Evolutionary conservation across 345 rosid species (phyloP), one percentile per base, ranked within the genome.

Genomic region (Acer saccharum): DNA sequence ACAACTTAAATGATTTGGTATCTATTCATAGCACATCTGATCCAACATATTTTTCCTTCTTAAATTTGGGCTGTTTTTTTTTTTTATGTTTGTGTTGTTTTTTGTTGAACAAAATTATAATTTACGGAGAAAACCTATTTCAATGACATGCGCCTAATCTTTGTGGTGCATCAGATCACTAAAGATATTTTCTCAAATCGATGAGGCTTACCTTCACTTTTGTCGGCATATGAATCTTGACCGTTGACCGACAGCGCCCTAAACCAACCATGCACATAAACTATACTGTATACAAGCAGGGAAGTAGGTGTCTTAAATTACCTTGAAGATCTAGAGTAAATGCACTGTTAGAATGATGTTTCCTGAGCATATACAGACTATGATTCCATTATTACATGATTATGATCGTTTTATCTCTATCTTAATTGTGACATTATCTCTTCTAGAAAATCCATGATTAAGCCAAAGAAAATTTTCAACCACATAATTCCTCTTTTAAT

Each of bases 391-490:
- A 60, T 20, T 60, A 60, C 27, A 60, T 60, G 12, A 60, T 60
- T 20, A 60, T n/a, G 7, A 18, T 57, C 10, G 62, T 57, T 8
- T 57, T 57, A 13, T n/a, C 10, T 57, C 9, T 35, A 35, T 35
- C 39, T 35, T 18, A 8, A 17, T 13, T 21, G 4, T 60, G 25
- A 60, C 27, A 20, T 60, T 60, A 60, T n/a, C n/a, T 21, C 27
- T 60, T 60, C 64, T 60, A 21, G 64, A 60, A 60, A 18, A 13
- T 60, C 13, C 64, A 60, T 60, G 64, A 60, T 60, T 60, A 60
- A 60, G 25, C 27, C 64, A n/a, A 60, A 20, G 10, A 60, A 20
- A 60, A 20, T 7, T 20, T 60, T 21, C 27, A 60, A 16, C 58
- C 58, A 4, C 58, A 46, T 46, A 46, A 46, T 46, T 46, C 10